Conservation (phyloP, 2,329 filamentous ascomycete species). For the Colletotrichum filicis region DNA sequence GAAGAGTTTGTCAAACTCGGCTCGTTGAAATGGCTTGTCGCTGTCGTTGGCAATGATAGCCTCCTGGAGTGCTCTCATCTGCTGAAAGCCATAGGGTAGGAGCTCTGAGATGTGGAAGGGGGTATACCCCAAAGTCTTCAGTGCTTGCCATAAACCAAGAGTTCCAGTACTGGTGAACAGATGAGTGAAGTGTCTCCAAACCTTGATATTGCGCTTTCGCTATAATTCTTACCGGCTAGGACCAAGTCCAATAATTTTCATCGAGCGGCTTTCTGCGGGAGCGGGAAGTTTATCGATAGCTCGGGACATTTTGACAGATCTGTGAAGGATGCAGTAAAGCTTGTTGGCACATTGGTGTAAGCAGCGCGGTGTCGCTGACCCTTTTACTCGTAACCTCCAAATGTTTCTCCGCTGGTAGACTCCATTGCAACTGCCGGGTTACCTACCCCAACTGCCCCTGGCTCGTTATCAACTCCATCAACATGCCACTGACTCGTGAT, state of each 20-base stretch:
- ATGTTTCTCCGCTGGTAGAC: background rate
- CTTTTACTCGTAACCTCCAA: constrained; percentile 13
- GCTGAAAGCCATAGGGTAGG: constrained; percentile 36
- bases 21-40: constrained; percentile 42
- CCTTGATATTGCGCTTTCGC: background rate
- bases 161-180: constrained; percentile 46
- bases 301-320: constrained; percentile 6
- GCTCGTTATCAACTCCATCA: constrained; percentile 8
- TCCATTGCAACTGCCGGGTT: background rate
- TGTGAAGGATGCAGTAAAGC: background rate
- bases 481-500: constrained; percentile 17
- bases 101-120: constrained; percentile 51
- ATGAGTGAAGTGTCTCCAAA: background rate
- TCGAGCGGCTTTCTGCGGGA: constrained; percentile 10
- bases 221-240: constrained; percentile 22
- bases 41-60: constrained; percentile 42
- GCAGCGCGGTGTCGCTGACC: background rate
- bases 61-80: constrained; percentile 45
- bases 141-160: constrained; percentile 47
- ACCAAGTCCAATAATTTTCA: constrained; percentile 29
- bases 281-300: constrained; percentile 30
- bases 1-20: constrained; percentile 54
- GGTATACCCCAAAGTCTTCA: constrained; percentile 48
- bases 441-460: background rate
- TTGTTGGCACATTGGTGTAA: background rate